Evolutionary conservation across 2,329 filamentous ascomycete genomes (phyloP).

Genomic region (Pleurostoma richardsiae): DNA sequence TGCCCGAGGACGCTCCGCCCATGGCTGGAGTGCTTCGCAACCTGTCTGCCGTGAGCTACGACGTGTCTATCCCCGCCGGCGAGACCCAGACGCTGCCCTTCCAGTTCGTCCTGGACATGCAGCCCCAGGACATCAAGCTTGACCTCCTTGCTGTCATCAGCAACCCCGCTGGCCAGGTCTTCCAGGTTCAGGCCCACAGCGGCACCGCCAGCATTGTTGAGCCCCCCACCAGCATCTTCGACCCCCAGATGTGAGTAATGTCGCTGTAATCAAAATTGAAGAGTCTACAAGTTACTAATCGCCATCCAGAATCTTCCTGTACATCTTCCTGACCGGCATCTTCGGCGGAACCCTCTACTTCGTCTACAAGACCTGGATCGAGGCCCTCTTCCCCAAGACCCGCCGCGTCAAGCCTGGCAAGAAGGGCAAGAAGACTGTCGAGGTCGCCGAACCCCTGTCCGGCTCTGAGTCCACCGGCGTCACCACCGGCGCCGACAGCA

Average conservation of each 20-base stretch:
- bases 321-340: constrained; percentile 76
- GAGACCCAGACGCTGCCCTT: constrained; percentile 74
- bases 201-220: constrained; percentile 83
- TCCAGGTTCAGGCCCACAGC: constrained; percentile 76
- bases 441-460: constrained; percentile 54
- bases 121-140: constrained; percentile 81
- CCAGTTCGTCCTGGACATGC: constrained; percentile 84
- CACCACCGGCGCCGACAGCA: constrained; percentile 56
- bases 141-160: constrained; percentile 71
- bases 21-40: constrained; percentile 69
- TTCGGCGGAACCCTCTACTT: constrained; percentile 86
- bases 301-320: constrained; percentile 80
- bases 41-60: constrained; percentile 72
- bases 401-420: constrained; percentile 59
- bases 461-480: constrained; percentile 67
- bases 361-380: constrained; percentile 98
- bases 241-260: constrained; percentile 81
- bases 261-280: neutral
- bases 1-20: constrained; percentile 40
- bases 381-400: constrained; percentile 88
- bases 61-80: constrained; percentile 68
- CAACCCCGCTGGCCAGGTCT: constrained; percentile 61
- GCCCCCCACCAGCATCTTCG: constrained; percentile 83
- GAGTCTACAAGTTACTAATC: neutral
- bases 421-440: constrained; percentile 64